Evolutionary conservation across 257 asterid species (phyloP).

Genomic region (Craterostigma plantagineum): DNA sequence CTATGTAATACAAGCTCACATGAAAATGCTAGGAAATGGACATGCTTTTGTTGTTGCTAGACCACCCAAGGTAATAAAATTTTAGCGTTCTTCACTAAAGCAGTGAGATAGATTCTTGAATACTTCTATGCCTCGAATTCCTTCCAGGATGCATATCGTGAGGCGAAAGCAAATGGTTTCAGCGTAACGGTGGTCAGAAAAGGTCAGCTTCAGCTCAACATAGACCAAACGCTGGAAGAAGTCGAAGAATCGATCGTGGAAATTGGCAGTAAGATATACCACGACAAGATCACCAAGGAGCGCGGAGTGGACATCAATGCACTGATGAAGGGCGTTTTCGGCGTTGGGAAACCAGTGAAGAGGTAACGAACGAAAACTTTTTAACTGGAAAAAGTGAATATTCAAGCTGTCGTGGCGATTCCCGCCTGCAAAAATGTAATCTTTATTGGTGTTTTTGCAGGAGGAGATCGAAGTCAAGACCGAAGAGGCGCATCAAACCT

Average conservation of each 20-base stretch:
- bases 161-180: constrained; percentile 78
- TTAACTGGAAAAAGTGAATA: not conserved
- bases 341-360: constrained; percentile 33
- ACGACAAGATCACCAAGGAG: constrained; percentile 54
- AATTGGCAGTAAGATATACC: constrained; percentile 79
- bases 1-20: constrained; percentile 65
- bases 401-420: too few species aligned
- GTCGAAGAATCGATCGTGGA: constrained; percentile 69
- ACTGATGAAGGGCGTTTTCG: constrained; percentile 82
- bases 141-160: constrained; percentile 76
- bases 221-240: constrained; percentile 78
- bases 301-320: constrained; percentile 48
- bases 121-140: not conserved
- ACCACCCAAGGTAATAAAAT: constrained; percentile 72
- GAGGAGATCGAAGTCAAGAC: constrained; percentile 30
- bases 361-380: constrained; percentile 23
- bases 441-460: constrained; percentile 10
- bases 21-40: constrained; percentile 82
- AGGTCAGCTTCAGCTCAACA: constrained; percentile 63
- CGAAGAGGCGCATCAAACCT: constrained; percentile 25
- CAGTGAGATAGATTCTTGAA: not conserved
- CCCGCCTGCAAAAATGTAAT: too few species aligned
- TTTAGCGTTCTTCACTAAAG: constrained; percentile 5
- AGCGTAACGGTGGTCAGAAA: constrained; percentile 78
- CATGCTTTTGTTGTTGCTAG: constrained; percentile 69